Evolutionary conservation across 768 basidiomycete genomes (phyloP).

Genomic region (Mycena sanguinolenta): DNA sequence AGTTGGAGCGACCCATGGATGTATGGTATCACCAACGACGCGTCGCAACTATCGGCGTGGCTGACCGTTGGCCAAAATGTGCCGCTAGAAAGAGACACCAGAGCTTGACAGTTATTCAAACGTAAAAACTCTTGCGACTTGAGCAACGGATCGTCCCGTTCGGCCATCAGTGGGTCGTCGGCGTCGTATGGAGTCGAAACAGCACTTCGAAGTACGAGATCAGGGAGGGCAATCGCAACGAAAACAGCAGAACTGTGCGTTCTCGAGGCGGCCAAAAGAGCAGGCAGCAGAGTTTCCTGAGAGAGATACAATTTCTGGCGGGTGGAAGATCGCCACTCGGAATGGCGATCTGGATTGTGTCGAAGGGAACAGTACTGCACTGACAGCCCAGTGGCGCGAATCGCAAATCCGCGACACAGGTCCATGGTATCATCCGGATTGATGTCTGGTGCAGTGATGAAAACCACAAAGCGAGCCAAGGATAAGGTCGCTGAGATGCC

Average conservation of each 20-base stretch:
- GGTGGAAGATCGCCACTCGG: constrained; percentile 54
- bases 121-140: constrained; percentile 60
- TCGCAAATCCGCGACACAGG: constrained; percentile 77
- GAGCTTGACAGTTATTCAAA: constrained; percentile 40
- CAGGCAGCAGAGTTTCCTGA: constrained; percentile 62
- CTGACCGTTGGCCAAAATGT: constrained; percentile 39
- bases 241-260: constrained; percentile 56
- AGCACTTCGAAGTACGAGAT: constrained; percentile 69
- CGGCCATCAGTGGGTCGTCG: constrained; percentile 73
- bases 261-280: constrained; percentile 51
- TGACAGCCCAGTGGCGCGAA: constrained; percentile 64
- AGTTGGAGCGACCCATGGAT: constrained; percentile 68
- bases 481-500: constrained; percentile 72
- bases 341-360: constrained; percentile 52
- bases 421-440: constrained; percentile 78
- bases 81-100: constrained; percentile 33
- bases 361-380: constrained; percentile 69
- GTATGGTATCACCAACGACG: constrained; percentile 65
- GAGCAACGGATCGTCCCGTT: constrained; percentile 63
- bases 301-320: constrained; percentile 70
- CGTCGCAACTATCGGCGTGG: constrained; percentile 57
- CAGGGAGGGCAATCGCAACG: constrained; percentile 59
- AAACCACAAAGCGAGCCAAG: constrained; percentile 71
- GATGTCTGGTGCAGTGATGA: constrained; percentile 84
- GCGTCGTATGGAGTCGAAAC: constrained; percentile 76